phyloP scores from a whole-genome alignment of 2,329 filamentous ascomycete genomes.

The Colletotrichum eremochloae region DNA sequence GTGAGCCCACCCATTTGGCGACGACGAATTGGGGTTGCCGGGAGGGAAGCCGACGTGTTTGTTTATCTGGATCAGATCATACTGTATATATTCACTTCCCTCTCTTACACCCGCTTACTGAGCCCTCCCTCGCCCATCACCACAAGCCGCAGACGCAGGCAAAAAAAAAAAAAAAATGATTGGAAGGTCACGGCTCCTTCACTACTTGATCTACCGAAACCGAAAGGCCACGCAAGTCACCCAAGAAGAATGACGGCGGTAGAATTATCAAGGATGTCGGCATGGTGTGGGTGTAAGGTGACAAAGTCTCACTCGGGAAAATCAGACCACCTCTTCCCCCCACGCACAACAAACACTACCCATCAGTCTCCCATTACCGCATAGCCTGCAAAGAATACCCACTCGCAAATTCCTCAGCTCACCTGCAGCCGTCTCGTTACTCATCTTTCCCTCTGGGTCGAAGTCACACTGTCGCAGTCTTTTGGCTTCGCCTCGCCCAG shows the following conservation, averaged over 20 bases:
- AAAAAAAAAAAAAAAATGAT: no score
- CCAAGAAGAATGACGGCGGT: slow-evolving; percentile 10
- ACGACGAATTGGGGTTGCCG: slow-evolving; percentile 7
- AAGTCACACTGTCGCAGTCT: slow-evolving; percentile 13
- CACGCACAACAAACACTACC: slow-evolving; percentile 22
- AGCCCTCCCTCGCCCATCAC: background rate
- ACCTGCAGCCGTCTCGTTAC: slow-evolving; percentile 20
- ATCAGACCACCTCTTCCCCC: slow-evolving; percentile 40
- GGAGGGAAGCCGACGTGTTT: background rate
- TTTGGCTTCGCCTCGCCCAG: slow-evolving; percentile 3
- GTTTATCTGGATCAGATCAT: background rate
- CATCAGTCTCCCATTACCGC: slow-evolving; percentile 7
- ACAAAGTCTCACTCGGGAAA: slow-evolving; percentile 33
- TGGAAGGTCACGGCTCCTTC: background rate
- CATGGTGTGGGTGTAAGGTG: slow-evolving; percentile 30
- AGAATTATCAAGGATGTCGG: slow-evolving; percentile 3
- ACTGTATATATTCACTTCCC: no score
- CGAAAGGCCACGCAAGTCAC: background rate
- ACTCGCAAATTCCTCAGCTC: slow-evolving; percentile 36
- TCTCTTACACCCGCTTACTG: slow-evolving; percentile 13
- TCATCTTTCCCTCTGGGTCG: background rate
- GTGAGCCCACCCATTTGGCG: slow-evolving; percentile 25
- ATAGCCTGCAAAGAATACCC: slow-evolving; percentile 20
- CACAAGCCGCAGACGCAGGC: no score
- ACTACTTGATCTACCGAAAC: slow-evolving; percentile 1